Evolutionary conservation across 148 eudicot genomes (phyloP), one percentile per base, ranked within the genome.

Genomic region (Limonium bicolor): DNA sequence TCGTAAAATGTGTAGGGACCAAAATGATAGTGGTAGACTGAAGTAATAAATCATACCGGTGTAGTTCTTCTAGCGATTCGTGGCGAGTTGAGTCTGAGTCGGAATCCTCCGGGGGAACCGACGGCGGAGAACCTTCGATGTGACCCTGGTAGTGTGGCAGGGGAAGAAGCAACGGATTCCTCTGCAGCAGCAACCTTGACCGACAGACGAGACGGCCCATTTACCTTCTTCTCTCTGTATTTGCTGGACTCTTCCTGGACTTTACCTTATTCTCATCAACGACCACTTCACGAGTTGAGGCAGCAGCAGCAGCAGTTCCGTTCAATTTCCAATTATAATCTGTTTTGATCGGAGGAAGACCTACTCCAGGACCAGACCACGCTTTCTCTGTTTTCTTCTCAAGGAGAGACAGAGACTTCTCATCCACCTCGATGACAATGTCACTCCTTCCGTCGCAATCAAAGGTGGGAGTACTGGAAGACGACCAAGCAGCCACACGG

Each of bases 311-410:
- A 6, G 2, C 46, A 8, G 36, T 19, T 21, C 49, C 53, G 6
- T 23, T 25, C 40, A 24, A 28, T 31, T 46, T 31, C 17, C n/a
- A n/a, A n/a, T 23, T 32, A 6, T 20, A 48, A 46, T 69, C 66
- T 2, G 81, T 74, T 12, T 57, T 68, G 37, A 74, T 78, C 13
- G 73, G 73, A 21, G 71, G 69, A 26, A 78, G 74, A 6, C 47
- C 48, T 17, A 38, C 7, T 13, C n/a, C 9, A 8, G 50, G 26
- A 27, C 12, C 21, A 0, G 56, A 40, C 4, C 50, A 34, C 4
- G 58, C 16, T 7, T 53, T 50, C 24, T 53, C 35, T 13, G 20
- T 24, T 24, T 43, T 36, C 20, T 24, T 6, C 3, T 6, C 33
- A n/a, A n/a, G n/a, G n/a, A n/a, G n/a, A n/a, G n/a, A n/a, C 4